Percentiles rank a stretch among this genome's conserved stretches.
These are phyloP conservation scores for Oxyria digyna DNA, from an alignment of 148 eudicot genomes.

Conservation along the genomic window DNA sequence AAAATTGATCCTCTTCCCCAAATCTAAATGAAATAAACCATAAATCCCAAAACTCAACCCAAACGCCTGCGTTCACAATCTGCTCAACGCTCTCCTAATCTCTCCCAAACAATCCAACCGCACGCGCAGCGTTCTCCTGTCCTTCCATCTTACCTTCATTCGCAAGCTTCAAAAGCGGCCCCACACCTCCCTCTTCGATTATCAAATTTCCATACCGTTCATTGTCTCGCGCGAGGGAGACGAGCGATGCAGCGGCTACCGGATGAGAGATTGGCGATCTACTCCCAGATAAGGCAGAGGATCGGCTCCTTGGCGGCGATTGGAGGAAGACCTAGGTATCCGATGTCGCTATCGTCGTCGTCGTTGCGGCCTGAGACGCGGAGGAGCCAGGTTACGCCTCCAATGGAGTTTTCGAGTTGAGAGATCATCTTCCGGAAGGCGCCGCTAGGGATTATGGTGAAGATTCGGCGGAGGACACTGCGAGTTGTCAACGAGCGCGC, in stretches of 20 bases:
- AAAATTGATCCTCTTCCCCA: too few species aligned
- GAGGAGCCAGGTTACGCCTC: slow-evolving; percentile 72
- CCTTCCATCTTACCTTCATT: slow-evolving; percentile 70
- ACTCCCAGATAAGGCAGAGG: too few species aligned
- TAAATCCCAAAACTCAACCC: too few species aligned
- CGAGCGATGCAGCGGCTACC: too few species aligned
- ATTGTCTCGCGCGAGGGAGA: too few species aligned
- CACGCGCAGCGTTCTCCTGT: slow-evolving; percentile 70
- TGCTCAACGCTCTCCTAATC: slow-evolving; percentile 69
- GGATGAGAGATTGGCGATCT: too few species aligned
- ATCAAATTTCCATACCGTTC: slow-evolving; percentile 60
- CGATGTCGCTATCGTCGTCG: slow-evolving; percentile 60
- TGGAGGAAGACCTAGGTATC: too few species aligned
- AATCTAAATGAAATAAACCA: too few species aligned
- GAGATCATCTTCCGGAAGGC: slow-evolving; percentile 40
- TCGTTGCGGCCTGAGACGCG: slow-evolving; percentile 53
- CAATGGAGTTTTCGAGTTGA: slow-evolving; percentile 61
- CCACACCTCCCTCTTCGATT: slow-evolving; percentile 75
- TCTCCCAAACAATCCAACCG: slow-evolving; percentile 55
- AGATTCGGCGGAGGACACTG: slow-evolving; percentile 38
- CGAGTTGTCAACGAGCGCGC: slow-evolving; percentile 37
- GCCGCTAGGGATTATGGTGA: slow-evolving; percentile 55
- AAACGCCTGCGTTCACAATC: slow-evolving; percentile 59
- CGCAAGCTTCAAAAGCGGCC: slow-evolving; percentile 48
- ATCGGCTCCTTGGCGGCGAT: too few species aligned